Conservation (phyloP, 768 basidiomycete species). For the Mycena olivaceomarginata region DNA sequence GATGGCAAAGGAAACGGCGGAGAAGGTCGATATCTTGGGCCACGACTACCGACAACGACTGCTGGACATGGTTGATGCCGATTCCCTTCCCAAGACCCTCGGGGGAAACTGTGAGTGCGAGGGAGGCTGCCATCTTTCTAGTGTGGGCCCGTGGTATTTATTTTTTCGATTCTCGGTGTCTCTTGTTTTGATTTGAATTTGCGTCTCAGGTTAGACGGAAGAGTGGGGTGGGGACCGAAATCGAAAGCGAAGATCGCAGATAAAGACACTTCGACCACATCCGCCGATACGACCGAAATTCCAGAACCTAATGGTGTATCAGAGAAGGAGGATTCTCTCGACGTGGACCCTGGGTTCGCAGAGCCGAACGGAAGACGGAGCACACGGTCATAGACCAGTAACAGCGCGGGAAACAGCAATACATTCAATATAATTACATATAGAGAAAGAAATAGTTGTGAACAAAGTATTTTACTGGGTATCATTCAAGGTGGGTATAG, state of each 20-base stretch:
- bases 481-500: constrained; percentile 33
- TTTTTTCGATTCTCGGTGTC: not conserved
- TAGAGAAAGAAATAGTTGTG: not conserved
- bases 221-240: constrained; percentile 69
- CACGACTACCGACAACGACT: constrained; percentile 74
- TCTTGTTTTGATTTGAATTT: not conserved
- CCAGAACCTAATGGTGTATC: not conserved
- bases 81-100: constrained; percentile 75
- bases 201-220: constrained; percentile 68
- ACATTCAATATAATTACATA: not conserved
- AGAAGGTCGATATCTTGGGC: constrained; percentile 81
- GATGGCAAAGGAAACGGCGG: constrained; percentile 83
- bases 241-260: constrained; percentile 42
- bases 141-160: constrained; percentile 75
- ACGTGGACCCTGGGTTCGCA: not conserved
- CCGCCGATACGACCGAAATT: not conserved
- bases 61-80: constrained; percentile 76
- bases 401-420: not conserved
- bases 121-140: constrained; percentile 78
- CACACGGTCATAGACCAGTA: not conserved
- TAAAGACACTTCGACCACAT: not conserved
- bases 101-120: constrained; percentile 82
- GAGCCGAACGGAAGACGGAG: no score
- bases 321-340: constrained; percentile 5
- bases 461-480: not conserved